phyloP scores from a whole-genome alignment of 805 yeast species.

The Candida dendrica region DNA sequence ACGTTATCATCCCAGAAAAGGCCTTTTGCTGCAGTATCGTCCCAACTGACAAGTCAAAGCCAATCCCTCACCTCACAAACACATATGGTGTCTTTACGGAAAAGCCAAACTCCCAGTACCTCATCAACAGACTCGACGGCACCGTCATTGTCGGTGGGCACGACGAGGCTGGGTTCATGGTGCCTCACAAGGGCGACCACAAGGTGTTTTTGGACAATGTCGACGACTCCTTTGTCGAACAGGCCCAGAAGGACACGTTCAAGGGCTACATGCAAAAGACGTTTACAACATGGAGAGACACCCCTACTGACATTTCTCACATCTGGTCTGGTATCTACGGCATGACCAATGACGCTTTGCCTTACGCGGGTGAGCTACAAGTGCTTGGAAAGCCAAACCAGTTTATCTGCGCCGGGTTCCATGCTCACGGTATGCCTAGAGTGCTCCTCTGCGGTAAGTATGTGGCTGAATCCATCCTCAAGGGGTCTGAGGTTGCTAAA shows the following conservation, averaged over 20 bases:
- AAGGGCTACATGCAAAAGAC: slow-evolving; percentile 23
- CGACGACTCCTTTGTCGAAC: slow-evolving; percentile 28
- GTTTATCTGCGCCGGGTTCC: slow-evolving; percentile 37
- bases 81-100: slow-evolving; percentile 25
- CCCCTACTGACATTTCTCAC: slow-evolving; percentile 17
- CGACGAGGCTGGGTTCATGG: slow-evolving; percentile 5
- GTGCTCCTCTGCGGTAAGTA: slow-evolving; percentile 34
- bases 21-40: slow-evolving; percentile 25
- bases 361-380: slow-evolving; percentile 35
- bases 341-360: slow-evolving; percentile 31
- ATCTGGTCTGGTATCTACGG: slow-evolving; percentile 44
- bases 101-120: slow-evolving; percentile 23
- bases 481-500: slow-evolving; percentile 6
- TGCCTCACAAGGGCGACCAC: slow-evolving; percentile 8
- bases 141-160: slow-evolving; percentile 30
- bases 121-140: slow-evolving; percentile 34
- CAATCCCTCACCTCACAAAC: slow-evolving; percentile 27
- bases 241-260: slow-evolving; percentile 17
- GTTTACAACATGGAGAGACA: slow-evolving; percentile 27
- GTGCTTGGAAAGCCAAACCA: slow-evolving; percentile 20
- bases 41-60: slow-evolving; percentile 11
- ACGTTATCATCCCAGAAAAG: slow-evolving; percentile 28
- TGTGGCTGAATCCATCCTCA: slow-evolving; percentile 22
- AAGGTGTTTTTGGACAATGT: slow-evolving; percentile 20
- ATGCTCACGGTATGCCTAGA: slow-evolving; percentile 48